These are phyloP conservation scores for Trichocomaceae sp. DNA, from an alignment of 2,329 filamentous ascomycete genomes.

Conservation along the genomic window DNA sequence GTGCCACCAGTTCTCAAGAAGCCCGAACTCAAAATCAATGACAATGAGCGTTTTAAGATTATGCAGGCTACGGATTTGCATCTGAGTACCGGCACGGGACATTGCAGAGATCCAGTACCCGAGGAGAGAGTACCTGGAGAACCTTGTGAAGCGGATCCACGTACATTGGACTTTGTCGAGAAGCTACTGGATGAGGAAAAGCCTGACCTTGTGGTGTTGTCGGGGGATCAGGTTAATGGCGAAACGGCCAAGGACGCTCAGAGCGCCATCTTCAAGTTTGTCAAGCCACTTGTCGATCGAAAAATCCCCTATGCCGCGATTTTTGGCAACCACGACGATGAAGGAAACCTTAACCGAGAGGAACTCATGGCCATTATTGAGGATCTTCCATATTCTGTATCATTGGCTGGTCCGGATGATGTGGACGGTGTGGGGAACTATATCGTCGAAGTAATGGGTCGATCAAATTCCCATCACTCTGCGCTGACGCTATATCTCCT, in stretches of 20 bases:
- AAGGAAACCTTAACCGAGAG: slow-evolving; percentile 68
- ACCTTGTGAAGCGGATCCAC: slow-evolving; percentile 81
- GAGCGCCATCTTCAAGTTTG: slow-evolving; percentile 89
- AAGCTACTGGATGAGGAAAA: slow-evolving; percentile 84
- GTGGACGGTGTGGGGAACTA: slow-evolving; percentile 94
- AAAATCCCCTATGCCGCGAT: slow-evolving; percentile 90
- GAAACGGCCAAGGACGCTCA: slow-evolving; percentile 87
- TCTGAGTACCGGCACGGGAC: slow-evolving; percentile 79
- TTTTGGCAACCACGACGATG: slow-evolving; percentile 96
- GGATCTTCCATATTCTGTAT: slow-evolving; percentile 80
- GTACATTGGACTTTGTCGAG: slow-evolving; percentile 83
- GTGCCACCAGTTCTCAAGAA: slow-evolving; percentile 57
- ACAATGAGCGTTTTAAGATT: slow-evolving; percentile 94
- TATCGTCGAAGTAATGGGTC: slow-evolving; percentile 79
- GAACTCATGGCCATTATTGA: slow-evolving; percentile 82
- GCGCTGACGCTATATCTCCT: slow-evolving; percentile 92
- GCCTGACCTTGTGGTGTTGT: slow-evolving; percentile 84
- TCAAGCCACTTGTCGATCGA: slow-evolving; percentile 72
- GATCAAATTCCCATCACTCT: slow-evolving; percentile 72
- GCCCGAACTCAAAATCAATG: slow-evolving; percentile 68
- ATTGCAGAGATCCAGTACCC: slow-evolving; percentile 80
- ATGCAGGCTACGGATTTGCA: slow-evolving; percentile 94
- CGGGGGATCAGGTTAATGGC: slow-evolving; percentile 92
- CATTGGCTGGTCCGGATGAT: slow-evolving; percentile 71
- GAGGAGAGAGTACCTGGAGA: slow-evolving; percentile 60